phyloP scores from a whole-genome alignment of 257 asterid genomes.

The Ligustrum vulgare region DNA sequence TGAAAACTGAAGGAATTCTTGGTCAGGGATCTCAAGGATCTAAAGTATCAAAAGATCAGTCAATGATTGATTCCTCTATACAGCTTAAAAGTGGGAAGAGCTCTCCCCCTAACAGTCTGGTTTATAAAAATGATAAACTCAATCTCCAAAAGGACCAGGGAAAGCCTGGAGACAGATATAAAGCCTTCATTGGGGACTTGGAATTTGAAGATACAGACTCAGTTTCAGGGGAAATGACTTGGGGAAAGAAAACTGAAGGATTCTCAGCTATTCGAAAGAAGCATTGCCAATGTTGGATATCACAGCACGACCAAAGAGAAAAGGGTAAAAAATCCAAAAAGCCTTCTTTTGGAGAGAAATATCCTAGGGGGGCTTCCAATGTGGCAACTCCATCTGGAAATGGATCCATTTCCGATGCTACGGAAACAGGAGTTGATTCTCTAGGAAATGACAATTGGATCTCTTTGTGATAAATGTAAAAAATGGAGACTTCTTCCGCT shows the following conservation, averaged over 20 bases:
- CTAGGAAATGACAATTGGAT: slow-evolving; percentile 88
- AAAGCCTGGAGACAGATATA: slow-evolving; percentile 59
- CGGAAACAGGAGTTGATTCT: slow-evolving; percentile 47
- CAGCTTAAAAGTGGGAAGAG: slow-evolving; percentile 48
- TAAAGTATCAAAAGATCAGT: slow-evolving; percentile 38
- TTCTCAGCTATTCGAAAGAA: slow-evolving; percentile 40
- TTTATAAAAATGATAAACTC: slow-evolving; percentile 45
- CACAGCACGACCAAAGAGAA: slow-evolving; percentile 46
- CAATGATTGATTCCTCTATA: slow-evolving; percentile 41
- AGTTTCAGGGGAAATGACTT: slow-evolving; percentile 52
- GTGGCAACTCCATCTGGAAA: slow-evolving; percentile 40
- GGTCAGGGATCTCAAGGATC: slow-evolving; percentile 37
- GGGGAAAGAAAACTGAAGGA: slow-evolving; percentile 43
- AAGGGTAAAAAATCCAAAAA: slow-evolving; percentile 43
- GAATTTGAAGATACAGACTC: slow-evolving; percentile 71
- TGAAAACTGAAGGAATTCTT: slow-evolving; percentile 47
- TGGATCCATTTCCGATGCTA: slow-evolving; percentile 53
- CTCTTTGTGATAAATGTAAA: slow-evolving; percentile 75
- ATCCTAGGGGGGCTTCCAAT: slow-evolving; percentile 41
- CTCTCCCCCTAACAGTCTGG: slow-evolving; percentile 29
- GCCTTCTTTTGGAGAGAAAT: slow-evolving; percentile 19
- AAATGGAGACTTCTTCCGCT: slow-evolving; percentile 94
- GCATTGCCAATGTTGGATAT: slow-evolving; percentile 31
- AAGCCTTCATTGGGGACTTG: slow-evolving; percentile 72
- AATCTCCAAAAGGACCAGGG: slow-evolving; percentile 51